Evolutionary conservation across 139 green algal species (phyloP), one percentile per base, ranked within the genome.

Genomic region (Chara braunii): DNA sequence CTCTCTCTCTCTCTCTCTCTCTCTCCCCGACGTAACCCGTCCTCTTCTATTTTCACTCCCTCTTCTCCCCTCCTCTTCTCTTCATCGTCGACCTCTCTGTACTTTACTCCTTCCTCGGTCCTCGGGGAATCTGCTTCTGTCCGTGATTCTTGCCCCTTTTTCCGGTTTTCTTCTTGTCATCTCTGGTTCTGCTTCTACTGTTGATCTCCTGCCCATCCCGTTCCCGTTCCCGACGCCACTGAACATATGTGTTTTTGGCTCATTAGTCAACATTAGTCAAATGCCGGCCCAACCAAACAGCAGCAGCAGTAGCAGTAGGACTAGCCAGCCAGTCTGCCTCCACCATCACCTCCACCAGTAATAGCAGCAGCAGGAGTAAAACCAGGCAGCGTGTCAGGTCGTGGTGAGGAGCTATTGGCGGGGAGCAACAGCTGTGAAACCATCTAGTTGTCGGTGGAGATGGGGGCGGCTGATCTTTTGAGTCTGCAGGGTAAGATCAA

Each of bases 401-500:
- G 5, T 26, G 24, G 23, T 5, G 24, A 22, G 31, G 22, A 35
- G 22, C 56, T 8, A 18, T 26, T 63, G 45, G 60, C 33, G 51
- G 18, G 50, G 22, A 18, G 50, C 0, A 26, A 1, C 8, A 26
- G 2, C 28, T 51, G 50, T 23, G 22, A 18, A 9, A 67, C 53
- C 32, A 24, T 70, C 32, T 32, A 32, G 42, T 28, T 29, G 60
- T 33, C 53, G 54, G 62, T 37, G 30, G 23, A n/a, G 6, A 28
- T 43, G 64, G n/a, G 30, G 18, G 11, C 50, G 53, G 61, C 23
- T 30, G 51, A 68, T 24, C 37, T 76, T 12, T 43, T 68, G 8
- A 7, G 40, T 37, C 62, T 81, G 51, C 89, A 97, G 85, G 78
- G 72, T 12, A 84, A 87, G 56, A 88, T 92, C 51, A 96, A 96